These are phyloP conservation scores for Pythium inflatum DNA, from an alignment of 352 stramenopile genomes.

Conservation along the genomic window DNA sequence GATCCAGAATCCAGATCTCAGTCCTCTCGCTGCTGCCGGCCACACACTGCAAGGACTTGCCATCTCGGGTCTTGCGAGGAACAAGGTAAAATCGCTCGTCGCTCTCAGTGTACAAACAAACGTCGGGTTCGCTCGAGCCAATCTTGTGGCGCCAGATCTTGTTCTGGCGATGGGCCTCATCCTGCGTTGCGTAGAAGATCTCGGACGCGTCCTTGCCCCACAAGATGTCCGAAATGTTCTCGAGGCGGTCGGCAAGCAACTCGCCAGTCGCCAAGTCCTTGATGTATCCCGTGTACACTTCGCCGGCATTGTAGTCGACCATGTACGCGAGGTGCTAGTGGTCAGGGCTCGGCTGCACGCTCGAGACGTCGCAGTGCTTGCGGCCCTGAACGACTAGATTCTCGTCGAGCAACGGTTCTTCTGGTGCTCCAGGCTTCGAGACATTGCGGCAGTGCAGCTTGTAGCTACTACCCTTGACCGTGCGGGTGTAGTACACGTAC, in stretches of 20 bases:
- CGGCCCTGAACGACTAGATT: conserved; percentile 91
- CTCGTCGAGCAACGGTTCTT: conserved; percentile 95
- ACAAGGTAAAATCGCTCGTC: conserved; percentile 94
- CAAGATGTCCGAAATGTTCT: conserved; percentile 86
- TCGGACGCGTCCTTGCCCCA: conserved; percentile 91
- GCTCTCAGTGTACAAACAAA: conserved; percentile 94
- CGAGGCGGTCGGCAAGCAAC: conserved; percentile 72
- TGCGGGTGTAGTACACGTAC: conserved; percentile 90
- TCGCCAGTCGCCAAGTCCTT: conserved; percentile 80
- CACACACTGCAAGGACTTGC: conserved; percentile 92
- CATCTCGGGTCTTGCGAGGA: conserved; percentile 92
- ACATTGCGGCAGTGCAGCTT: conserved; percentile 76
- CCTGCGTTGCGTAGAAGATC: conserved; percentile 95
- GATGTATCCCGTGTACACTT: conserved; percentile 93
- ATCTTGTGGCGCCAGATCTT: conserved; percentile 93
- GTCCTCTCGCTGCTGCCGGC: conserved; percentile 91
- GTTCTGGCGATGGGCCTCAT: conserved; percentile 92
- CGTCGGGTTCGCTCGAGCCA: conserved; percentile 70
- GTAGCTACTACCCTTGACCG: conserved; percentile 85
- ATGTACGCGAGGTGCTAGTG: conserved; percentile 94
- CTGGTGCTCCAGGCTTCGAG: conserved; percentile 56
- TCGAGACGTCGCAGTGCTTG: conserved; percentile 82
- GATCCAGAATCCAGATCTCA: conserved; percentile 85
- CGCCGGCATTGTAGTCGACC: conserved; percentile 93
- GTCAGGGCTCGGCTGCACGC: conserved; percentile 83